Base-by-base conservation (phyloP, 805 yeast species). In the Lachancea fermentati region DNA sequence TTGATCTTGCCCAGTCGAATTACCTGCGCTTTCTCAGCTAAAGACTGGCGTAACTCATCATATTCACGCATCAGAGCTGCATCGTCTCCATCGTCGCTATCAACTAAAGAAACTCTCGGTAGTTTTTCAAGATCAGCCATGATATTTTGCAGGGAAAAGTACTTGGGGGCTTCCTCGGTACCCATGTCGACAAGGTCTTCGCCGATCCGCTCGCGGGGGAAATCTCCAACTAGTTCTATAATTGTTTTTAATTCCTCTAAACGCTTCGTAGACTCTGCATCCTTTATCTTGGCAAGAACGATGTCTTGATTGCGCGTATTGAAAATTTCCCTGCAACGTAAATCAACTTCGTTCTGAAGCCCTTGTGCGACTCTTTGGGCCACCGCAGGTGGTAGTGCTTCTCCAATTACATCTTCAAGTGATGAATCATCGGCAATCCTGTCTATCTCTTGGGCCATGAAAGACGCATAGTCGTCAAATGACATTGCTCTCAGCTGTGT, bases 191-290 rank as follows among this genome's bases (percentile, higher is more conserved):
- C 13, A 12, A 55, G 26, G 32, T 52, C 51, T 4, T 45, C 44
- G 8, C 60, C 60, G 8, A 57, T 41, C 7, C 47, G 30, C 32
- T 54, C 47, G 14, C 46, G 47, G 2, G 57, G 62, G 25, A 57
- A 39, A 33, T 55, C 62, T n/a, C 58, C 57, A 7, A 55, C 45
- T 4, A 38, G 14, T n/a, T 51, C 52, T 26, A 42, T 44, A 2
- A 56, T 45, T 7, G 44, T 39, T 17, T 43, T 32, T n/a, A 54
- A 30, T 40, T 50, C 51, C 4, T 45, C 34, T 24, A 38, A 17
- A 19, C 44, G 50, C 39, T 44, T 39, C 13, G 47, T 44, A 4
- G 41, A 22, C 38, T 55, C 56, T 13, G 44, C n/a, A 22, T 54
- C 48, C 15, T 46, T 46, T 2, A 57, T 39, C 30, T 41, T 42